Evolutionary conservation across 306 rosid genomes (phyloP), one percentile per base, ranked within the genome.

Genomic region (Dalbergia cultrata): DNA sequence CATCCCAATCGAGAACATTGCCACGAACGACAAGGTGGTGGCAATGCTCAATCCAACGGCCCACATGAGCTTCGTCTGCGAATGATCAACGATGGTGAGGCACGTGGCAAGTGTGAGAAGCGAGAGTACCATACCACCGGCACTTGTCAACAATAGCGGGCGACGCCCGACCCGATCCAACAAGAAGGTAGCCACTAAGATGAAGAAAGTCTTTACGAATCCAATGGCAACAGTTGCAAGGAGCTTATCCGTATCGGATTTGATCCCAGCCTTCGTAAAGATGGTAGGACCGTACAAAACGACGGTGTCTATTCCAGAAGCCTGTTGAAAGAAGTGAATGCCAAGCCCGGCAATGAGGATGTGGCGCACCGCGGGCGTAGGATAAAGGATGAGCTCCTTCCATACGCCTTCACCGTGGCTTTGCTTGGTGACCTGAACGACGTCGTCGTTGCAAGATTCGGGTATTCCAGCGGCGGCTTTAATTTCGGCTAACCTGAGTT

Each of bases 191-290:
- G 98, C 98, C 3, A 90, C 87, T 6, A 95, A 57, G 82, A 95
- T 87, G 88, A 91, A 92, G 5, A 77, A 4, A 0, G 97, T 95
- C 50, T 95, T 95, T 0, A 74, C 70, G 35, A 90, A 77, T 63
- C 98, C 98, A n/a, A 95, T 92, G 44, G 93, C 98, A 8, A 95
- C 71, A 2, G 97, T 95, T 1, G 92, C 95, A 0, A 95, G 94
- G 0, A 95, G 90, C 75, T 47, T 65, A 0, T 79, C 62, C 0
- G 81, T 53, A 1, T 79, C 11, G 0, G 85, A 61, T 3, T 56
- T 84, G 74, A 95, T 86, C 5, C 98, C 97, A 0, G 94, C 97
- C 61, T 92, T 89, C 3, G 47, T 49, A 53, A 95, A 95, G 41
- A 95, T 95, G 1, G 82, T 80, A 0, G 98, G 98, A 41, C 97